Conservation (phyloP, 345 rosid genomes). For the Arabidopsis arenosa region DNA sequence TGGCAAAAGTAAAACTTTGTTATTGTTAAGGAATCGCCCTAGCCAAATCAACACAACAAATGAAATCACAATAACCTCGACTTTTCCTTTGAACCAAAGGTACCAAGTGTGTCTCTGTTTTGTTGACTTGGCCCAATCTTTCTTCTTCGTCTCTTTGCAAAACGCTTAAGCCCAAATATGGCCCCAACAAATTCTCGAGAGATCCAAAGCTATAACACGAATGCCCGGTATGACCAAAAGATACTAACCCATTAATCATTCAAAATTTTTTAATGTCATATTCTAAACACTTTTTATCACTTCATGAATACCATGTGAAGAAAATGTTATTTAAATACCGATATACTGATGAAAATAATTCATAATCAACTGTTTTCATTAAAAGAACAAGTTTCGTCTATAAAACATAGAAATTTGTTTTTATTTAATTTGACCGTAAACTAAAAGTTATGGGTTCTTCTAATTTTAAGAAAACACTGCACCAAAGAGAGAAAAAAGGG, state of each 20-base stretch:
- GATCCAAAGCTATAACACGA: not conserved
- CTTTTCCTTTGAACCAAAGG: not conserved
- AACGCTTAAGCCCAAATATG: not conserved
- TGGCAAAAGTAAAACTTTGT: not conserved
- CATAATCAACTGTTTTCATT: not conserved
- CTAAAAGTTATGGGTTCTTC: conserved; percentile 10
- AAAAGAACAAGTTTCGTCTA: not conserved
- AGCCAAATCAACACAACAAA: not conserved
- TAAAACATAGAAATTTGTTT: not conserved
- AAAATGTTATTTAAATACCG: too few species aligned
- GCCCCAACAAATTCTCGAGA: not conserved
- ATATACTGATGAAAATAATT: not conserved
- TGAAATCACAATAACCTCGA: not conserved
- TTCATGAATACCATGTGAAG: too few species aligned
- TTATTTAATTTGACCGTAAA: not conserved
- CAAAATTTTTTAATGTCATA: too few species aligned
- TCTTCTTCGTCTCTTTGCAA: not conserved
- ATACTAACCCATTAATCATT: too few species aligned
- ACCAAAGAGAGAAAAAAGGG: conserved; percentile 30
- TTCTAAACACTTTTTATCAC: too few species aligned
- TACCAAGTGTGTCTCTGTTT: not conserved
- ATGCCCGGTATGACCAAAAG: too few species aligned
- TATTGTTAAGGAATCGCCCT: not conserved
- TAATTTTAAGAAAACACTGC: conserved; percentile 6
- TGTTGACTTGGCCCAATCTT: not conserved